Percentiles rank a stretch among this genome's conserved stretches.
These are phyloP conservation scores for Phylloporus rhodoxanthus DNA, from an alignment of 768 basidiomycete species.

Conservation along the genomic window DNA sequence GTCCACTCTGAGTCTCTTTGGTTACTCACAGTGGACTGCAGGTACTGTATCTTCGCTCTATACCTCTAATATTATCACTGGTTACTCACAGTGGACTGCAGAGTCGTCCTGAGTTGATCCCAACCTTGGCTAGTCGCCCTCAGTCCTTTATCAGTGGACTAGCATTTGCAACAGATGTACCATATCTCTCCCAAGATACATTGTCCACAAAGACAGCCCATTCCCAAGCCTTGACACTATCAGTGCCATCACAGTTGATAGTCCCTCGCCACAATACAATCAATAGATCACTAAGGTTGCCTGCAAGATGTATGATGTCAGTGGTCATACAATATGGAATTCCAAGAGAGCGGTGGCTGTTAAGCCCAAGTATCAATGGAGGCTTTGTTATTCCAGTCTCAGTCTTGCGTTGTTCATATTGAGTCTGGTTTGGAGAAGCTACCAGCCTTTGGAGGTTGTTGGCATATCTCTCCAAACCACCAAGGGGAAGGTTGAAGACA, in stretches of 20 bases:
- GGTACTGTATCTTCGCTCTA: too few species aligned
- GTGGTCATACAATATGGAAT: slow-evolving; percentile 33
- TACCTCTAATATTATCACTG: too few species aligned
- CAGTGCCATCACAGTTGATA: slow-evolving; percentile 5
- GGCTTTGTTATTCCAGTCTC: slow-evolving; percentile 35
- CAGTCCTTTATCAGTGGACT: too few species aligned
- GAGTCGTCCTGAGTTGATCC: too few species aligned
- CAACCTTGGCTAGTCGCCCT: too few species aligned
- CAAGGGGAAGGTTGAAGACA: slow-evolving; percentile 10
- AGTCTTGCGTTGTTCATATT: slow-evolving; percentile 25
- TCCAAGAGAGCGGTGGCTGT: slow-evolving; percentile 11
- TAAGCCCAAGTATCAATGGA: slow-evolving; percentile 33
- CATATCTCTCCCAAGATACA: slow-evolving; percentile 8
- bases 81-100: too few species aligned
- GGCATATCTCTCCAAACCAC: slow-evolving; percentile 3
- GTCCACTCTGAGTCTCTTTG: too few species aligned
- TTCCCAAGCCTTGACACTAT: slow-evolving; percentile 20
- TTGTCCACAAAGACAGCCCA: slow-evolving; percentile 26
- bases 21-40: too few species aligned
- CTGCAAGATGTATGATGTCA: slow-evolving; percentile 39
- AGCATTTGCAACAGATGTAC: slow-evolving; percentile 1
- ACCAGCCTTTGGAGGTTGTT: neutral
- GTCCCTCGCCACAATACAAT: slow-evolving; percentile 16
- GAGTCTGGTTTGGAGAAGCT: slow-evolving; percentile 2
- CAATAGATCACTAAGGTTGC: slow-evolving; percentile 24